These are phyloP conservation scores for Alternaria sp. DNA, from an alignment of 2,329 filamentous ascomycete species.

Conservation along the genomic window DNA sequence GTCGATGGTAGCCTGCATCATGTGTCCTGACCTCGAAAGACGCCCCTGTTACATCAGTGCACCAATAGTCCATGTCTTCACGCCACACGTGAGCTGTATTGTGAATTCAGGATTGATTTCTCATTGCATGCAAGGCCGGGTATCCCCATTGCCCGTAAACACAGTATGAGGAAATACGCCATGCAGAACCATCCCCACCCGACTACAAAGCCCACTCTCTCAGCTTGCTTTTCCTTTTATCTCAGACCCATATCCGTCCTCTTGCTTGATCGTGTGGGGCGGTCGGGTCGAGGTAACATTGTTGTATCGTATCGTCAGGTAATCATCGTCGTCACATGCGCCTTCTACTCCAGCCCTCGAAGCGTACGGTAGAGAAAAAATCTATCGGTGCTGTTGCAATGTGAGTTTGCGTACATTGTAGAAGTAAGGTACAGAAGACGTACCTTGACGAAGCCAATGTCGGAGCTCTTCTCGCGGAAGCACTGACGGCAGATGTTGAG, in stretches of 20 bases:
- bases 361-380: slow-evolving; percentile 13
- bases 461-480: slow-evolving; percentile 72
- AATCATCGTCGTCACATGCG: slow-evolving; percentile 40
- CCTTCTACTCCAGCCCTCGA: slow-evolving; percentile 36
- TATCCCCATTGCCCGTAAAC: slow-evolving; percentile 21
- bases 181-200: slow-evolving; percentile 31
- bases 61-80: not conserved
- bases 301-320: slow-evolving; percentile 31
- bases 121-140: slow-evolving; percentile 28
- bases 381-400: slow-evolving; percentile 44
- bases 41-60: not conserved
- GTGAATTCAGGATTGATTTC: slow-evolving; percentile 37
- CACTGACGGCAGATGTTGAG: slow-evolving; percentile 80
- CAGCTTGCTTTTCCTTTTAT: slow-evolving; percentile 1
- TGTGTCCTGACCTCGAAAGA: not conserved
- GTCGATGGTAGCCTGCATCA: not conserved
- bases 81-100: not conserved
- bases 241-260: not conserved
- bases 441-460: slow-evolving; percentile 75
- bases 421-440: not conserved
- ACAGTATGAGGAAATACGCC: slow-evolving; percentile 24
- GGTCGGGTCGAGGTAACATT: slow-evolving; percentile 18
- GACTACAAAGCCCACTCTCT: slow-evolving; percentile 11
- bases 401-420: slow-evolving; percentile 15
- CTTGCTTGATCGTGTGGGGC: slow-evolving; percentile 7